These are phyloP conservation scores for Suillus americanus DNA, from an alignment of 768 basidiomycete genomes.

Conservation along the genomic window DNA sequence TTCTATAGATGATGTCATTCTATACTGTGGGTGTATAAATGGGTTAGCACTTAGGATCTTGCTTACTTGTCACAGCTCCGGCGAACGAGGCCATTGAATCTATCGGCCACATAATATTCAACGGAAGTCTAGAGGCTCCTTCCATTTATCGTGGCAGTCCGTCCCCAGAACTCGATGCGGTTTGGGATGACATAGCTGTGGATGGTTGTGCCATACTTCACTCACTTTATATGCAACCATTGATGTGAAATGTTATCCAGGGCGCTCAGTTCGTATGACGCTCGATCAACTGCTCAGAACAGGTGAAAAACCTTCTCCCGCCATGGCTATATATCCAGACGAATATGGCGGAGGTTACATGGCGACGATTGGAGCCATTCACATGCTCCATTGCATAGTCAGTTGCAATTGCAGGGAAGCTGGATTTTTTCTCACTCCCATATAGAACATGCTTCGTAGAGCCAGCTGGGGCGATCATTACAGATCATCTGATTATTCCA, in stretches of 20 bases:
- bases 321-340: conserved; percentile 7
- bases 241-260: not conserved
- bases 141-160: conserved; percentile 10
- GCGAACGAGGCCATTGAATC: conserved; percentile 13
- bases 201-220: conserved; percentile 2
- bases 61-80: conserved; percentile 7
- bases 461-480: conserved; percentile 9
- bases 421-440: not conserved
- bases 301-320: conserved; percentile 4
- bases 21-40: not conserved
- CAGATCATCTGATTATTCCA: conserved; percentile 5
- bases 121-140: not conserved
- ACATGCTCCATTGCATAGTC: conserved; percentile 12
- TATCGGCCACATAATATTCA: conserved; percentile 4
- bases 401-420: not conserved
- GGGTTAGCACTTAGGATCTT: not conserved
- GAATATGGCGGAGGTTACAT: conserved; percentile 15
- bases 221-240: not conserved
- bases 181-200: conserved; percentile 6
- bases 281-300: conserved; percentile 8
- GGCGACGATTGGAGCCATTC: conserved; percentile 6
- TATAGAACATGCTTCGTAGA: conserved; percentile 12
- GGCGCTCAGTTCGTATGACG: conserved; percentile 6
- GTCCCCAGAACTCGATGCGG: conserved; percentile 12
- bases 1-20: not conserved